These are phyloP conservation scores for Irpex sp. DNA, from an alignment of 1,284 basidiomycete genomes.

Conservation along the genomic window DNA sequence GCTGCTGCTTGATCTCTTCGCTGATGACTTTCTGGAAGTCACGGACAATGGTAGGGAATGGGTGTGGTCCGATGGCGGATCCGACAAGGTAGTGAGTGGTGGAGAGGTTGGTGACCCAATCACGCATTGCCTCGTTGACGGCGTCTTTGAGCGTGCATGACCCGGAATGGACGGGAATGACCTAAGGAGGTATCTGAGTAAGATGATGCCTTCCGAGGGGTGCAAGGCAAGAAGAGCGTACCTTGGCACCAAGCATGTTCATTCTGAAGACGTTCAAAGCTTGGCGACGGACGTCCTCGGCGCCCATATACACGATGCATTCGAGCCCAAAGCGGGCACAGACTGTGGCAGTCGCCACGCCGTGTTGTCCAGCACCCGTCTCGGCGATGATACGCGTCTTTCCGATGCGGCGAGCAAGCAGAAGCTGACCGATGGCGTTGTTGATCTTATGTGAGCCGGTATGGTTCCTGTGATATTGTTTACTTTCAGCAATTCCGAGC, in stretches of 20 bases:
- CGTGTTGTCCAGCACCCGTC: slow-evolving; percentile 98
- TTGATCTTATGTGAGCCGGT: slow-evolving; percentile 98
- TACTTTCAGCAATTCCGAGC: too few species aligned
- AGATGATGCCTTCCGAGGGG: neutral
- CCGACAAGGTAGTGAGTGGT: slow-evolving; percentile 97
- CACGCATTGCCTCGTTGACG: slow-evolving; percentile 94
- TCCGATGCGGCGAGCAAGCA: slow-evolving; percentile 89
- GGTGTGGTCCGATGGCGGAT: slow-evolving; percentile 96
- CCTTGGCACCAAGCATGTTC: slow-evolving; percentile 91
- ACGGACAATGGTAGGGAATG: slow-evolving; percentile 97
- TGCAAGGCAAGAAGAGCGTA: neutral
- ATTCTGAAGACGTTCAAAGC: slow-evolving; percentile 98
- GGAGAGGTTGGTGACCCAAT: slow-evolving; percentile 96
- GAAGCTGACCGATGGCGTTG: slow-evolving; percentile 93
- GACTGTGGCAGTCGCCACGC: slow-evolving; percentile 97
- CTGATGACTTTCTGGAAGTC: slow-evolving; percentile 98
- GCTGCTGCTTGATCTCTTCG: slow-evolving; percentile 90
- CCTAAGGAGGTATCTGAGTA: slow-evolving; percentile 39
- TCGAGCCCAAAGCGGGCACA: slow-evolving; percentile 96
- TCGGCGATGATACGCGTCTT: slow-evolving; percentile 98
- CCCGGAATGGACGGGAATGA: slow-evolving; percentile 92
- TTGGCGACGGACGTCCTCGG: slow-evolving; percentile 96
- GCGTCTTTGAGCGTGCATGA: slow-evolving; percentile 97
- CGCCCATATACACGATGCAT: slow-evolving; percentile 97
- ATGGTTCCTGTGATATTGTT: slow-evolving; percentile 63